Evolutionary conservation across 768 basidiomycete genomes (phyloP), one percentile per base, ranked within the genome.

Genomic region (Amyloporia xantha): DNA sequence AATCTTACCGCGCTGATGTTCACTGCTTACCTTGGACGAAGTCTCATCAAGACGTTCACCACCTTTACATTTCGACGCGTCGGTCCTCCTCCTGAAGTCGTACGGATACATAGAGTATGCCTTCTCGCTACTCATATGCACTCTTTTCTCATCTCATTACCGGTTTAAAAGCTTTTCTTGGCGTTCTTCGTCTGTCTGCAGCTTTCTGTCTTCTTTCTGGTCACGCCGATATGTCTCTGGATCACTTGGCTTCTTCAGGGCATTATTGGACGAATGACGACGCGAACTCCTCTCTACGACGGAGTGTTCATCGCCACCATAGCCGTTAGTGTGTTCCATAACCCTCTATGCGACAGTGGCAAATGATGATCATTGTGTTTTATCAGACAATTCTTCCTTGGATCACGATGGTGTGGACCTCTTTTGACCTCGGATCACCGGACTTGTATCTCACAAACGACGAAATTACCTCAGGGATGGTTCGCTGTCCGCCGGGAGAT

Each of bases 161-260:
- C 20, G 38, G 5, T 13, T 9, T 5, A 5, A n/a, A 44, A 80
- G 79, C 72, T 72, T 57, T 78, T 81, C 61, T 69, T 80, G 63
- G 74, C 76, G 1, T 63, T 80, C 10, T 68, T 74, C 27, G 77
- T 75, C 20, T 73, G 71, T 54, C 66, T 82, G 1, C 79, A 82
- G 54, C 61, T 84, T 10, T 75, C 75, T 44, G 66, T 71, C 2
- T 82, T 79, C 60, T 67, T 77, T 40, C 66, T 80, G 17, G 54
- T 76, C 4, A 68, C 73, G 1, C 70, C 72, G 5, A 73, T 75
- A 61, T 71, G 71, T 26, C 71, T 82, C 5, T 83, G 81, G 80
- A 62, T 76, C 27, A 75, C 79, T 57, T 69, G 78, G 43, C 67
- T 83, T 23, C 50, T 72, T 26, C 71, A 73, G 44, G 75, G 77